Evolutionary conservation across 495 filamentous ascomycete species (phyloP), one percentile per base, ranked within the genome.

Genomic region (Penicillium psychrofluorescens): DNA sequence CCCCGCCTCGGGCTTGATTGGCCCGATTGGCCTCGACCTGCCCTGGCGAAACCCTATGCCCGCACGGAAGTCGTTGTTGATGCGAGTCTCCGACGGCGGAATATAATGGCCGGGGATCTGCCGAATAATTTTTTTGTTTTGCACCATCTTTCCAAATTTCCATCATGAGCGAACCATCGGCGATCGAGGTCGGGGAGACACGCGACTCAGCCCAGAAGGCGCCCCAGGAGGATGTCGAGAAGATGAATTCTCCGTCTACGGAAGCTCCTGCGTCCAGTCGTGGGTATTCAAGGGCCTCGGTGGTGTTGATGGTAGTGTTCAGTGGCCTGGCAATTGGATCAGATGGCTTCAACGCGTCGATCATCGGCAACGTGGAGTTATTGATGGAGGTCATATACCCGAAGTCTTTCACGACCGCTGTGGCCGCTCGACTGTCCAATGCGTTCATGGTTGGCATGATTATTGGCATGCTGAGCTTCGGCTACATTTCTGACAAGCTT

Each of bases 401-500:
- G 2, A 38, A 55, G 11, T 41, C 53, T 1, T 40, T 56, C 14
- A 59, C 59, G 6, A 56, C 50, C 2, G 44, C 46, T 4, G 53
- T 59, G 6, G 46, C 51, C 8, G 33, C 51, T 29, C 45, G 55
- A 1, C 32, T 62, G 8, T 58, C 58, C 7, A 62, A 56, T 34
- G 55, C 58, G 6, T 58, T 61, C 38, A 55, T 61, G 52, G 49
- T 61, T 6, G 54, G 58, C 11, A 58, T 58, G 51, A 61, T 70
- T 35, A 54, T 67, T 34, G 63, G 64, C 16, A 68, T 68, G 63
- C 53, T 70, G 15, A 54, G 46, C 6, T 70, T 68, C 47, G 65
- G 65, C 12, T 61, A 61, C 36, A 45, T 62, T 30, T 58, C 57
- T 8, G 64, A 67, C 38, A 58, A 56, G 36, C 29, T 68, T 12